Conservation (phyloP, 306 rosid genomes). For the Vigna unguiculata region DNA sequence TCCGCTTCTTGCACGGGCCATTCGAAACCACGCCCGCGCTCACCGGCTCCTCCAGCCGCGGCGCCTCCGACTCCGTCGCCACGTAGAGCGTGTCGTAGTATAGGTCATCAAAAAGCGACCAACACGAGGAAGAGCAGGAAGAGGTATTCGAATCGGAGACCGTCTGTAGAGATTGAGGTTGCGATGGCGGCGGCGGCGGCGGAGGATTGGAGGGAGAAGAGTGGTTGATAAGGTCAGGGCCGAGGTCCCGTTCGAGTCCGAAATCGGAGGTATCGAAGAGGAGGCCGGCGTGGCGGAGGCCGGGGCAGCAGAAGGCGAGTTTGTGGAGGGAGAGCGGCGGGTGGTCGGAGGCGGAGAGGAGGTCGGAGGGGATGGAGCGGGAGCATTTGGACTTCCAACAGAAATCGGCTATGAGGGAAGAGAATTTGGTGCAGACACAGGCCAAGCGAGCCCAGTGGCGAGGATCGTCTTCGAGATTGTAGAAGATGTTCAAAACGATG, state of each 20-base stretch:
- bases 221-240: slow-evolving; percentile 48
- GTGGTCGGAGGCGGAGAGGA: slow-evolving; percentile 42
- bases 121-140: slow-evolving; percentile 15
- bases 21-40: slow-evolving; percentile 42
- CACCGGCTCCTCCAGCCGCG: slow-evolving; percentile 29
- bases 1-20: slow-evolving; percentile 53
- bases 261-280: slow-evolving; percentile 78
- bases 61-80: slow-evolving; percentile 46
- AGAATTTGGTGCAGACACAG: slow-evolving; percentile 77
- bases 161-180: background rate
- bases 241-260: slow-evolving; percentile 79
- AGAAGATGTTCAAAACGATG: slow-evolving; percentile 65
- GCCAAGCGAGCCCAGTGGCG: slow-evolving; percentile 86
- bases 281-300: slow-evolving; percentile 79
- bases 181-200: background rate
- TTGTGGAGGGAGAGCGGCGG: slow-evolving; percentile 65
- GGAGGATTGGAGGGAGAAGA: background rate
- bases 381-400: slow-evolving; percentile 72
- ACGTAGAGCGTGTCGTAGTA: slow-evolving; percentile 69
- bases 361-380: slow-evolving; percentile 64
- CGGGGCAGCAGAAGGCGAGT: slow-evolving; percentile 91
- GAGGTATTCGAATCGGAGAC: background rate
- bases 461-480: slow-evolving; percentile 80
- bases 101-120: slow-evolving; percentile 93
- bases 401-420: slow-evolving; percentile 58